Evolutionary conservation across 345 rosid genomes (phyloP).

Genomic region (Carallia brachiata): DNA sequence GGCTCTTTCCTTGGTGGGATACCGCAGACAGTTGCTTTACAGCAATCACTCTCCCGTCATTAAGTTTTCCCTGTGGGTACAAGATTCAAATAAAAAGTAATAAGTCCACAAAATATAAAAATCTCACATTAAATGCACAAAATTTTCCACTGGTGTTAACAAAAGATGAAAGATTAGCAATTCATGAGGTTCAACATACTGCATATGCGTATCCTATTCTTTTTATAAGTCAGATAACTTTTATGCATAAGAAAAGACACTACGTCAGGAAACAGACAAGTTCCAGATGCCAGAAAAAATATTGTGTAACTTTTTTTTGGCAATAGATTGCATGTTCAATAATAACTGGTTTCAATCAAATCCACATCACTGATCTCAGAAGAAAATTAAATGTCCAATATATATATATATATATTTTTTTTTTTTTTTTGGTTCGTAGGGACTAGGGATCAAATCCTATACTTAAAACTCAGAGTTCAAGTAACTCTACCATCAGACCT

Average conservation of each 20-base stretch:
- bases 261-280: too few species aligned
- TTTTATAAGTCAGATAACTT: background rate
- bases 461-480: too few species aligned
- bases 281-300: too few species aligned
- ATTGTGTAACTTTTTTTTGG: too few species aligned
- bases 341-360: background rate
- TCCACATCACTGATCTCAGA: background rate
- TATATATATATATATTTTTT: too few species aligned
- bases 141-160: background rate
- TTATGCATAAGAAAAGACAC: too few species aligned
- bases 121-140: background rate
- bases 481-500: too few species aligned
- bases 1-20: conserved; percentile 69
- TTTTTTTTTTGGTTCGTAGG: too few species aligned
- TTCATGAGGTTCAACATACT: background rate
- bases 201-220: background rate
- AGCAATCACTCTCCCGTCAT: conserved; percentile 63
- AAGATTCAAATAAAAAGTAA: background rate
- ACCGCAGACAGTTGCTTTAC: conserved; percentile 65
- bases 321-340: too few species aligned
- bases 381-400: background rate
- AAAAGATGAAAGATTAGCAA: background rate
- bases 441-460: too few species aligned
- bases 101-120: background rate
- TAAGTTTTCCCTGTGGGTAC: conserved; percentile 36